Evolutionary conservation across 2,329 filamentous ascomycete genomes (phyloP).

Genomic region (Trichophaea hybrida): DNA sequence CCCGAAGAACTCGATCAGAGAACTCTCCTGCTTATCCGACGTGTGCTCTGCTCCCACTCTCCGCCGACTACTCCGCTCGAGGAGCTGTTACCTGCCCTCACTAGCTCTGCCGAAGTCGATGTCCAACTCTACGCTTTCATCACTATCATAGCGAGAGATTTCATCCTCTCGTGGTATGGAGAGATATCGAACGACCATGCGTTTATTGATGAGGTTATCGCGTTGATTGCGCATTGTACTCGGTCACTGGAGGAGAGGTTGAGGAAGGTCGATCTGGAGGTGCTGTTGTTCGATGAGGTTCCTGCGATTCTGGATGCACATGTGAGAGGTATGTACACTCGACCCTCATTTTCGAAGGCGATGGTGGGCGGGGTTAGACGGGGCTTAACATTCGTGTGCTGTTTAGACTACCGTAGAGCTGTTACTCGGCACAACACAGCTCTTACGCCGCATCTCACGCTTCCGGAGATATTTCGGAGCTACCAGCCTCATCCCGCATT

Average conservation of each 20-base stretch:
- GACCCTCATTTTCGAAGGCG: neutral
- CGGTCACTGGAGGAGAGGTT: slow-evolving; percentile 74
- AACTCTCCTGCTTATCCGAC: slow-evolving; percentile 67
- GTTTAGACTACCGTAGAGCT: slow-evolving; percentile 22
- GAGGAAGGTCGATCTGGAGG: slow-evolving; percentile 67
- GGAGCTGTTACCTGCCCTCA: slow-evolving; percentile 74
- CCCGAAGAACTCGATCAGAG: slow-evolving; percentile 49
- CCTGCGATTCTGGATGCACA: slow-evolving; percentile 69
- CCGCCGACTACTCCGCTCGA: slow-evolving; percentile 53
- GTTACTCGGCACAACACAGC: slow-evolving; percentile 19
- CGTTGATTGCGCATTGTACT: slow-evolving; percentile 84
- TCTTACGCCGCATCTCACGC: slow-evolving; percentile 19
- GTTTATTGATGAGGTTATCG: slow-evolving; percentile 76
- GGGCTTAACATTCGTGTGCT: neutral
- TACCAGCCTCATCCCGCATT: slow-evolving; percentile 30
- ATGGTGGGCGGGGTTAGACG: neutral
- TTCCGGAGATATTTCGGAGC: slow-evolving; percentile 25
- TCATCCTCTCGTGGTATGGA: slow-evolving; percentile 82
- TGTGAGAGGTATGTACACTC: slow-evolving; percentile 52
- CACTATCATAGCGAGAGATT: slow-evolving; percentile 76
- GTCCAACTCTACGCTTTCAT: slow-evolving; percentile 85
- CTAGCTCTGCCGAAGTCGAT: slow-evolving; percentile 87
- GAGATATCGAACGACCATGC: slow-evolving; percentile 82
- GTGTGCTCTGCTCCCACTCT: slow-evolving; percentile 65
- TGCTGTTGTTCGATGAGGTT: slow-evolving; percentile 72